phyloP scores from a whole-genome alignment of 2,329 filamentous ascomycete species.

The Phaeosphaeria sp. region DNA sequence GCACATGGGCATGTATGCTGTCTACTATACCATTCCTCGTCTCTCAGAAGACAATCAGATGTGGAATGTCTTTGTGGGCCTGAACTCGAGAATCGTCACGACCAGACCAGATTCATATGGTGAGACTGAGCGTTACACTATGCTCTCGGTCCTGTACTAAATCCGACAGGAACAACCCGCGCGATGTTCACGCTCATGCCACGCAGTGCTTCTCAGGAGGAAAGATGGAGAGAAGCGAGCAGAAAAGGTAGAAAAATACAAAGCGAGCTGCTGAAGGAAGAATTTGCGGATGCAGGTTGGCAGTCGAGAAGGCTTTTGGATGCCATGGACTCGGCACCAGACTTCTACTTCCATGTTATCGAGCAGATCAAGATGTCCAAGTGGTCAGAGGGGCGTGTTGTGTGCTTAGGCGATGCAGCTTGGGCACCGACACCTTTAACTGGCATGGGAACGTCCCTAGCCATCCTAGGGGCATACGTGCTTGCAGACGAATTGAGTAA shows the following conservation, averaged over 20 bases:
- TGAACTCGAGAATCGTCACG: conserved; percentile 40
- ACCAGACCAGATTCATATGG: conserved; percentile 32
- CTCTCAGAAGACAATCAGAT: conserved; percentile 42
- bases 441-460: conserved; percentile 49
- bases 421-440: conserved; percentile 58
- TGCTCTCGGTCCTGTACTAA: background rate
- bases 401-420: conserved; percentile 62
- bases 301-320: conserved; percentile 52
- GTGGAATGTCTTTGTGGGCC: conserved; percentile 45
- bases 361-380: conserved; percentile 53
- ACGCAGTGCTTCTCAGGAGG: conserved; percentile 20
- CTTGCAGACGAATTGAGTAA: conserved; percentile 45
- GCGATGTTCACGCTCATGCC: conserved; percentile 49
- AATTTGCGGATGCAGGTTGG: conserved; percentile 54
- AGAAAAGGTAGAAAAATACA: conserved; percentile 45
- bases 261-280: conserved; percentile 45
- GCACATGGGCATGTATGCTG: conserved; percentile 35
- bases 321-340: conserved; percentile 47
- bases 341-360: conserved; percentile 58
- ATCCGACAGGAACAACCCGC: conserved; percentile 16
- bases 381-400: conserved; percentile 58
- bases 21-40: conserved; percentile 48
- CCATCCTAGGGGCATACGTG: conserved; percentile 49
- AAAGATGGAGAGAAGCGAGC: conserved; percentile 34
- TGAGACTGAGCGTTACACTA: background rate